Evolutionary conservation across 805 yeast genomes (phyloP), one percentile per base, ranked within the genome.

Genomic region (Barnettozyma pratensis): DNA sequence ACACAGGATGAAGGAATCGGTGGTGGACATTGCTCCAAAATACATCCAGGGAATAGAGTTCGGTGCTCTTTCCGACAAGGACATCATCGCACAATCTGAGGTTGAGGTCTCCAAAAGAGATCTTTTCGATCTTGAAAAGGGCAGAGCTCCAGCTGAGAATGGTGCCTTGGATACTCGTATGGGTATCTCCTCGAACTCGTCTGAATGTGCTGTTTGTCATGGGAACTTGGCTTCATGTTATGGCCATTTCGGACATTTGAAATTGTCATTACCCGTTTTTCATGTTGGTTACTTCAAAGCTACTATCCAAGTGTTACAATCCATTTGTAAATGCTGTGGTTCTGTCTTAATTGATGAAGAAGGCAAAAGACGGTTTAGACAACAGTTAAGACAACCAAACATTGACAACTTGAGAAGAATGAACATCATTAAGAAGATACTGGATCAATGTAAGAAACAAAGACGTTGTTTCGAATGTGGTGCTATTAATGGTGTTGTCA

Each of bases 281-380:
- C 99, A 94, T 63, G 94, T 94, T 42, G 99, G 99, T 19, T 94
- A 91, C 66, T 94, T 94, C 76, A 92, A 92, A 65, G 83, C 91
- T 39, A 86, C 89, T 26, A 86, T 94, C 55, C 85, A 82, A 61
- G 90, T 94, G 38, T 69, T 94, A 47, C 99, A 94, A 66, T 80
- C 87, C 46, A 82, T 94, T 52, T 94, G 99, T 73, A 94, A 94
- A 65, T 80, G 77, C 54, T 94, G 99, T 69, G 86, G 96, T 1
- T 72, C 83, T 8, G 68, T 94, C 27, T 70, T 94, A 54, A 70
- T 94, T 39, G 87, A 84, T 55, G 96, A 87, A 56, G 75, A 72
- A 41, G 75, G 81, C 30, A 87, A 85, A 59, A 73, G 91, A 50
- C 74, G 74, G 54, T 91, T 83, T 62, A 66, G 86, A 53, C 65